Base-by-base conservation (phyloP, 148 eudicot species). In the Selenicereus undatus region DNA sequence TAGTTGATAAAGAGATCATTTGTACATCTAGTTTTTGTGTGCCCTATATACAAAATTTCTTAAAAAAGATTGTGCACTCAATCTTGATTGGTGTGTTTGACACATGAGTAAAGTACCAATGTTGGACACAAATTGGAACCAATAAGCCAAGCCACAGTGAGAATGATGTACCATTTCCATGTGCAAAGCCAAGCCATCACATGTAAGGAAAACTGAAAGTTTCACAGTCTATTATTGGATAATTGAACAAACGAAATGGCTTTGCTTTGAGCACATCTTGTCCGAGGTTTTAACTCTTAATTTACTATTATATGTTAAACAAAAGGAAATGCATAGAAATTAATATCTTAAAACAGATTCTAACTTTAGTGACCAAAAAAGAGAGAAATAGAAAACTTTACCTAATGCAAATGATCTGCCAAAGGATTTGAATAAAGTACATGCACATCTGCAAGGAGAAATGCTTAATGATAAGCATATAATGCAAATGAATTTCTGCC, bases 371-470 rank as follows among this genome's bases (percentile, higher is more conserved):
- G 52, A 50, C 79, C 74, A 0, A 18, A 76, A 60, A 88, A 87
- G 45, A 11, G 45, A 64, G 45, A 29, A 51, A n/a, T 22, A 62
- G 54, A 65, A 26, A 77, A 64, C 51, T 72, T 62, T 89, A 93
- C 97, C 93, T 91, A 85, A 77, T 85, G 79, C 71, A 93, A 80
- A 86, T 91, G 87, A 84, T 93, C 94, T 51, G 88, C 75, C 87
- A 90, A 78, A 56, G 94, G 97, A 90, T 85, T 89, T 86, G 88
- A 86, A 87, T 81, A 94, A 83, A 91, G 91, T 58, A 93, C 78
- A 83, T 87, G 90, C 94, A 93, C 91, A 87, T 93, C 97, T 93
- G 90, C 86, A 87, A 82, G 78, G 81, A 39, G 45, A 86, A 26
- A 69, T 32, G 32, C 26, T 58, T 60, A 42, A 74, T 10, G 50